Base-by-base conservation (phyloP, 164 flowering plant genomes). In the Magnolia officinalis region DNA sequence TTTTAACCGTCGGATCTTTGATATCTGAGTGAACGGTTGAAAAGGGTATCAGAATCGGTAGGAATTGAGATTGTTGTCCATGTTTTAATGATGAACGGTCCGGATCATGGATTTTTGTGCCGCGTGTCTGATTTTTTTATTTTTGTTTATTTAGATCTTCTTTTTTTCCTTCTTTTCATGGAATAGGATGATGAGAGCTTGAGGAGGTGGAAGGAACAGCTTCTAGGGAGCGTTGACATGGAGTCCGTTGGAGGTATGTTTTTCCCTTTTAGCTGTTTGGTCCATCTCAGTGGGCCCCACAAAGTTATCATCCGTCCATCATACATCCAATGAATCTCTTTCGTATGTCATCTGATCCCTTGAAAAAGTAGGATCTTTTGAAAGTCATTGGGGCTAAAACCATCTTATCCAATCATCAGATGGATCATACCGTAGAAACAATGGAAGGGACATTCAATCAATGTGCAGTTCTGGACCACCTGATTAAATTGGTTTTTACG, bases 161-260 rank as follows among this genome's bases (percentile, higher is more conserved):
- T 58, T 63, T n/a, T 76, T 4, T 66, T 19, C 8, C 14, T n/a
- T 4, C 74, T 31, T 67, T 26, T 74, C 51, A 72, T 14, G 37
- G 19, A 21, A 21, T 45, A 84, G 86, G 86, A 84, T 50, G 86
- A 84, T 78, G 86, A 84, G 77, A 82, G 84, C 73, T 69, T 84
- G 78, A 80, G 81, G 73, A 82, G 84, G 73, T 84, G 84, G 86
- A 84, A 84, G 74, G 86, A 83, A 66, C 83, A 83, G 72, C 86
- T 83, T 65, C 73, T 83, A 50, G 86, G 86, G 63, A 77, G 77
- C 72, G 80, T 83, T 58, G 86, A 83, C 81, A 64, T 83, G 59
- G 23, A 75, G 20, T 50, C 78, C 69, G 80, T 77, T 79, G 83
- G 83, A 83, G 85, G 85, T 83, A 72, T 50, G 8, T 71, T 63